Evolutionary conservation across 352 stramenopile species (phyloP).

Genomic region (Phytophthora ramorum): DNA sequence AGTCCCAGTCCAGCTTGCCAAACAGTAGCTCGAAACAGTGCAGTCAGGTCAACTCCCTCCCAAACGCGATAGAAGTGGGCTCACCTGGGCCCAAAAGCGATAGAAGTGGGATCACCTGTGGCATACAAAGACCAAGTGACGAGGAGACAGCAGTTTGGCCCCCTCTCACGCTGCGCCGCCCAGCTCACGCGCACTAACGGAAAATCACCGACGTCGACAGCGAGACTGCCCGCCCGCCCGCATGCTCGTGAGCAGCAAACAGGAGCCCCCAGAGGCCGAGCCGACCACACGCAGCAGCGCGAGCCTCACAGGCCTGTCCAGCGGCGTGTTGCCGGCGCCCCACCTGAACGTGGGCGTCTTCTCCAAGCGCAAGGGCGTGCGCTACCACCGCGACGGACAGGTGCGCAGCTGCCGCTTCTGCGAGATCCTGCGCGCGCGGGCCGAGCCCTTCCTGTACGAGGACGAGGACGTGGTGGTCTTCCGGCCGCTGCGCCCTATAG

Average conservation of each 20-base stretch:
- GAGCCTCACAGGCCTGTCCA: conserved; percentile 27
- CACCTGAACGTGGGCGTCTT: conserved; percentile 53
- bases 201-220: conserved; percentile 1
- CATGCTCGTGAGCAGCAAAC: conserved; percentile 24
- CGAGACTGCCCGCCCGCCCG: neutral
- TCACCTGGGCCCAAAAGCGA: neutral
- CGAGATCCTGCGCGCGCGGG: conserved; percentile 67
- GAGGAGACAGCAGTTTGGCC: conserved; percentile 30
- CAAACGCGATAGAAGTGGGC: too few relatives aligned
- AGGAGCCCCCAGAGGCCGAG: conserved; percentile 11
- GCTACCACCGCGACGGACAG: conserved; percentile 63
- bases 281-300: conserved; percentile 13
- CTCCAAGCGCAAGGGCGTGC: conserved; percentile 75
- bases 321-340: conserved; percentile 24
- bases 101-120: conserved; percentile 3
- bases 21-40: too few relatives aligned
- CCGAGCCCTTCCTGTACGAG: conserved; percentile 79
- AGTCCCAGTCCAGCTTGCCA: too few relatives aligned
- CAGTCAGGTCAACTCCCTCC: neutral
- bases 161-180: conserved; percentile 33
- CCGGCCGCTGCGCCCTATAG: conserved; percentile 72
- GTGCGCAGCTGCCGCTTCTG: conserved; percentile 82
- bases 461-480: conserved; percentile 84
- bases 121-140: conserved; percentile 28
- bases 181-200: conserved; percentile 31